Evolutionary conservation across 2,329 filamentous ascomycete species (phyloP).

Genomic region (Monosporascus sp.): DNA sequence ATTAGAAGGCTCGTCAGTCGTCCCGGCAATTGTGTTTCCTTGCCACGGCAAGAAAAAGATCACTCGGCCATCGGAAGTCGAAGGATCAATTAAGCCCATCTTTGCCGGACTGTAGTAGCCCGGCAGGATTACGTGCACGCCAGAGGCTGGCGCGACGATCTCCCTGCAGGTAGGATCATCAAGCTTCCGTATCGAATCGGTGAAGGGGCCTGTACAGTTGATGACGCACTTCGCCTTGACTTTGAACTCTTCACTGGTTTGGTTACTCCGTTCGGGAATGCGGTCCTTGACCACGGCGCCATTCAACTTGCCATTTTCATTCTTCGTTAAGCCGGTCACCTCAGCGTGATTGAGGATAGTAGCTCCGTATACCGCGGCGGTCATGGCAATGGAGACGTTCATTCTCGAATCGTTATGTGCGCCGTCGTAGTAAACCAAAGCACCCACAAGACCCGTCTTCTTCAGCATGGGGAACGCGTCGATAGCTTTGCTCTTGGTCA

Average conservation of each 20-base stretch:
- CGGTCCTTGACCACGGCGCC: constrained; percentile 70
- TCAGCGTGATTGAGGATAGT: constrained; percentile 81
- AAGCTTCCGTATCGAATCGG: constrained; percentile 78
- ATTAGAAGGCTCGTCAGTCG: constrained; percentile 71
- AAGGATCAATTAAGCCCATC: constrained; percentile 84
- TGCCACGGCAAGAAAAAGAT: constrained; percentile 95
- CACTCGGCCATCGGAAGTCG: constrained; percentile 80
- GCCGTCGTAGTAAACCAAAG: constrained; percentile 86
- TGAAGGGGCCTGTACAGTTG: constrained; percentile 86
- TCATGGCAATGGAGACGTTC: constrained; percentile 86
- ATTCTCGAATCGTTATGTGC: constrained; percentile 90
- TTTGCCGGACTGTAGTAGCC: constrained; percentile 80
- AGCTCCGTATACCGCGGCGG: constrained; percentile 77
- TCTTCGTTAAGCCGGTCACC: constrained; percentile 71
- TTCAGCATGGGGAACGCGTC: constrained; percentile 88
- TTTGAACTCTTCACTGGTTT: constrained; percentile 56
- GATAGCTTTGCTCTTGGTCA: constrained; percentile 79
- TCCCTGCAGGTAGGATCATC: constrained; percentile 67
- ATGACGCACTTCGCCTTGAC: constrained; percentile 77
- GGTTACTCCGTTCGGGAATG: constrained; percentile 59
- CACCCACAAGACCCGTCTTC: constrained; percentile 70
- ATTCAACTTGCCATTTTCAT: constrained; percentile 64
- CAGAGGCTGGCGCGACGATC: constrained; percentile 80
- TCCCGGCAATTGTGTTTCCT: constrained; percentile 86
- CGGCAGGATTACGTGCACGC: constrained; percentile 80